phyloP scores from a whole-genome alignment of 257 asterid species.

The Verbascum thapsus region DNA sequence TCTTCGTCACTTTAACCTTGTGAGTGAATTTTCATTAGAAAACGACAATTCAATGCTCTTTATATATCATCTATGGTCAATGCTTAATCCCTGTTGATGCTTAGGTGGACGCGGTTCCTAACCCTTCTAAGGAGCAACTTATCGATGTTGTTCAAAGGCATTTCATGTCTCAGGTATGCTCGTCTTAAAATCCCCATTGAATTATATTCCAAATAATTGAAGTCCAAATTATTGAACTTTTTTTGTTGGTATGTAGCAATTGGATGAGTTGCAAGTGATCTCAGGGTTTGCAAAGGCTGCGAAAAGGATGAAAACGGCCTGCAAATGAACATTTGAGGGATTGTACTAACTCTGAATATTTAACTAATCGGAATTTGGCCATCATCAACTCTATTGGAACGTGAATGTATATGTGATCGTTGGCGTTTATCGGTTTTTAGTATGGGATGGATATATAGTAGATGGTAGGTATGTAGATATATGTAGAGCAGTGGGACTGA shows the following conservation, averaged over 20 bases:
- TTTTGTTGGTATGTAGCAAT: constrained; percentile 41
- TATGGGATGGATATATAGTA: no score
- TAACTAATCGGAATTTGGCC: no score
- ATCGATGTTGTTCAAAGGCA: constrained; percentile 90
- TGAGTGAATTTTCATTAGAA: constrained; percentile 38
- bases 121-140: constrained; percentile 85
- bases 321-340: constrained; percentile 37
- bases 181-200: no score
- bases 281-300: constrained; percentile 64
- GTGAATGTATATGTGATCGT: no score
- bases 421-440: no score
- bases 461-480: no score
- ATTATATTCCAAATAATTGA: no score
- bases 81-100: neutral
- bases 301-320: constrained; percentile 54
- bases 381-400: no score
- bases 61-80: neutral
- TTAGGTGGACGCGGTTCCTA: constrained; percentile 74
- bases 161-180: constrained; percentile 78
- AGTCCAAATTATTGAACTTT: neutral
- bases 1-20: constrained; percentile 82
- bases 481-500: no score
- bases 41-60: no score
- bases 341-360: no score
- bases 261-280: constrained; percentile 68